phyloP scores from a whole-genome alignment of 306 rosid species.

The Cicer arietinum region DNA sequence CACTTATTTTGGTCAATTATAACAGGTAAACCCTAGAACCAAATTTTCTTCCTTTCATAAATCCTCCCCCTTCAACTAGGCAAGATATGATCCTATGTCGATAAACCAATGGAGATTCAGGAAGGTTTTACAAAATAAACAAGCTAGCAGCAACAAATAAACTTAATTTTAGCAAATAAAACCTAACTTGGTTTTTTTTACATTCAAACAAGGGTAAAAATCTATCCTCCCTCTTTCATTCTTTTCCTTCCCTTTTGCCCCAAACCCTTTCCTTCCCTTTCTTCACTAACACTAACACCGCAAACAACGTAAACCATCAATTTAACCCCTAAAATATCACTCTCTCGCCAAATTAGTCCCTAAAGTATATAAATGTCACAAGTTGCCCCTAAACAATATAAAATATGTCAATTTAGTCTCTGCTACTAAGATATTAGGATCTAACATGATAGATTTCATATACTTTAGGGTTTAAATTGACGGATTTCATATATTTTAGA shows the following conservation, averaged over 20 bases:
- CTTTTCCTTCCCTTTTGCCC: not conserved
- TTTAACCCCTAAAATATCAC: too few species aligned
- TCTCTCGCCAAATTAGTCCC: too few species aligned
- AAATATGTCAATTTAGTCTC: too few species aligned
- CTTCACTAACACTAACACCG: too few species aligned
- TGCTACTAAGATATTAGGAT: too few species aligned
- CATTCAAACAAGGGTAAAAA: not conserved
- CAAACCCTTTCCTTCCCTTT: not conserved
- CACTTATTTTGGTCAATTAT: constrained; percentile 10
- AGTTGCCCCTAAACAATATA: too few species aligned
- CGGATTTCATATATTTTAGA: too few species aligned
- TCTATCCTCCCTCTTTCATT: not conserved
- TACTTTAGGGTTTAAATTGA: too few species aligned
- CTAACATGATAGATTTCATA: too few species aligned
- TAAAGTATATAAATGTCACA: too few species aligned
- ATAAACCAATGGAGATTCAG: not conserved
- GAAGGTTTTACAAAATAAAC: constrained; percentile 16
- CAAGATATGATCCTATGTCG: not conserved
- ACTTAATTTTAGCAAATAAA: constrained; percentile 3
- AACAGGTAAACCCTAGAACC: constrained; percentile 19
- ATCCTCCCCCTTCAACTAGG: constrained; percentile 8
- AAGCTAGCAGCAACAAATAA: constrained; percentile 19
- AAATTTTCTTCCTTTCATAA: not conserved
- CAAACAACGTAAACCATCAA: too few species aligned
- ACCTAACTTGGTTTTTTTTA: not conserved